A percentile compares a stretch with the other conserved stretches of the same genome.
These are phyloP conservation scores for Cladorrhinum sp. DNA, from an alignment of 2,329 filamentous ascomycete genomes.

Conservation along the genomic window DNA sequence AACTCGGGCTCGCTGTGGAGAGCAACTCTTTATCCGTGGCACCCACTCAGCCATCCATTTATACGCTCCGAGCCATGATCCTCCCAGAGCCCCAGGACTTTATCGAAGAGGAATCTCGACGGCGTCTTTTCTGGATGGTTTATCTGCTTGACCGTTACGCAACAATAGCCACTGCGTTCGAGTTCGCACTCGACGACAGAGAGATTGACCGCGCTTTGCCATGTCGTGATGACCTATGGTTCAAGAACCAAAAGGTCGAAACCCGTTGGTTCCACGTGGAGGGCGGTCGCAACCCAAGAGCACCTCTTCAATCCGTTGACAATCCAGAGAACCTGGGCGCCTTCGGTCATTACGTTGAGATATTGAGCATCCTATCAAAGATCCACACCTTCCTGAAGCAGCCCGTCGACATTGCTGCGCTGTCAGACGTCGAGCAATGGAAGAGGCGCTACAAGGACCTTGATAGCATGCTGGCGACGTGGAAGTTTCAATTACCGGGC, in stretches of 20 bases:
- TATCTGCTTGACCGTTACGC: constrained; percentile 88
- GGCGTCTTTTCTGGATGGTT: constrained; percentile 90
- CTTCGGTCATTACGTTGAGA: constrained; percentile 88
- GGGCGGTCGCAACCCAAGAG: constrained; percentile 33
- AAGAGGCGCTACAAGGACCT: constrained; percentile 82
- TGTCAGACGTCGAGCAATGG: constrained; percentile 86
- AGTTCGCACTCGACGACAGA: constrained; percentile 83
- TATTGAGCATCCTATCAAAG: constrained; percentile 79
- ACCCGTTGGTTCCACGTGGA: constrained; percentile 73
- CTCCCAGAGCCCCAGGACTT: constrained; percentile 80
- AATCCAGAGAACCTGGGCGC: constrained; percentile 79
- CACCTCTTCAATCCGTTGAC: constrained; percentile 60
- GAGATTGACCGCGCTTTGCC: constrained; percentile 86
- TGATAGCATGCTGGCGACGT: constrained; percentile 72
- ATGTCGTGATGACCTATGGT: constrained; percentile 82
- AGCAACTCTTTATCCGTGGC: constrained; percentile 74
- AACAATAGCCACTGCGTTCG: constrained; percentile 86
- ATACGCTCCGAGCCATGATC: constrained; percentile 81
- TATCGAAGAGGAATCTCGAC: constrained; percentile 82
- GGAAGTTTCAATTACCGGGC: constrained; percentile 78
- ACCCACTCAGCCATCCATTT: constrained; percentile 79
- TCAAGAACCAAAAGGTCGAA: constrained; percentile 78
- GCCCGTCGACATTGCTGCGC: constrained; percentile 81
- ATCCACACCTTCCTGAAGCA: constrained; percentile 87
- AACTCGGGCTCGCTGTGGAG: constrained; percentile 81